Conservation (phyloP, 1,139 yeast species). For the Pichia sp. region DNA sequence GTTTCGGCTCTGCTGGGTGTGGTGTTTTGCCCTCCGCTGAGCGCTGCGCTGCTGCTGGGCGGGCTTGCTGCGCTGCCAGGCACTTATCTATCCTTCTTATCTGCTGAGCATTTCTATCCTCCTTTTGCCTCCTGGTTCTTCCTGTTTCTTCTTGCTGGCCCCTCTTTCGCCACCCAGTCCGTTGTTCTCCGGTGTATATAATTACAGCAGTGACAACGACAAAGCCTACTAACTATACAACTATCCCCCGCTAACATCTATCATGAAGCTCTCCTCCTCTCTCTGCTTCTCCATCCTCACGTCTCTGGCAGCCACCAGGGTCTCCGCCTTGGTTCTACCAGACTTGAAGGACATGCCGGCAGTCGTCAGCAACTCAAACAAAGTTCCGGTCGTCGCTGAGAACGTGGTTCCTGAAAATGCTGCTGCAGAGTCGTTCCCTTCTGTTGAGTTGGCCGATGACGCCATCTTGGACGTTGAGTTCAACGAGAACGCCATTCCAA, state of each 20-base stretch:
- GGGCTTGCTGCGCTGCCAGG: not conserved
- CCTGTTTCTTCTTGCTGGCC: not conserved
- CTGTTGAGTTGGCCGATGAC: slow-evolving; percentile 24
- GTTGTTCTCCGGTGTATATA: not conserved
- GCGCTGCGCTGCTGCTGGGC: not conserved
- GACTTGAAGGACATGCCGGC: slow-evolving; percentile 43
- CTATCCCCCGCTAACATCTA: not conserved
- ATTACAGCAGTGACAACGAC: not conserved
- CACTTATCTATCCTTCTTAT: not conserved
- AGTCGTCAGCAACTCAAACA: slow-evolving; percentile 29
- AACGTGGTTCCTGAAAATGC: slow-evolving; percentile 5
- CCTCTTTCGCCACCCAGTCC: not conserved
- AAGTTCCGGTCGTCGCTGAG: slow-evolving; percentile 36
- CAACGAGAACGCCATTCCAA: slow-evolving; percentile 53
- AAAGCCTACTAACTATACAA: not conserved
- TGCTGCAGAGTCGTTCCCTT: slow-evolving; percentile 2
- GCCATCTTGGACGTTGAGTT: slow-evolving; percentile 37
- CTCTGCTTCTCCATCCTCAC: slow-evolving; percentile 43
- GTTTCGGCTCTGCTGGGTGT: not conserved
- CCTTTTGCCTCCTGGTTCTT: not conserved
- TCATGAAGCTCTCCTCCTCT: slow-evolving; percentile 46
- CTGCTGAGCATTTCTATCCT: slow-evolving; percentile 4
- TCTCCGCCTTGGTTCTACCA: slow-evolving; percentile 66
- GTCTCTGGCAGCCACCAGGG: slow-evolving; percentile 53
- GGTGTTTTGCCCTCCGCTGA: not conserved